Evolutionary conservation across 345 rosid species (phyloP).

Genomic region (Moricandia arvensis): DNA sequence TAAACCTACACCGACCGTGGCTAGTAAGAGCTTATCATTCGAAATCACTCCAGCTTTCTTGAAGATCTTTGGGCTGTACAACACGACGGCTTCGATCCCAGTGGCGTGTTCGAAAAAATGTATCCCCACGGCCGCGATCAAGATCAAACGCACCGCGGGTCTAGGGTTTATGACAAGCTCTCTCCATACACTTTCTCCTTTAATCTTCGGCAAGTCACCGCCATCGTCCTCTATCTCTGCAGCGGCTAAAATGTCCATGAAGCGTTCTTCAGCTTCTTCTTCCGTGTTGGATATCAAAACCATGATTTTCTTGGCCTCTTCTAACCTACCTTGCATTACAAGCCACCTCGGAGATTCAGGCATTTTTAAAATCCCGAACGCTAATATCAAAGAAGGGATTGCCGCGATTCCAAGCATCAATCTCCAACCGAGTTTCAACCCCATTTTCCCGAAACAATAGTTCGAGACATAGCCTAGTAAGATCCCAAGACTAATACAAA

Average conservation of each 20-base stretch:
- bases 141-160: conserved; percentile 61
- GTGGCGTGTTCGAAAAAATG: conserved; percentile 86
- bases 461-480: conserved; percentile 74
- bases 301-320: conserved; percentile 48
- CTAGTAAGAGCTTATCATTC: conserved; percentile 60
- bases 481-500: conserved; percentile 74
- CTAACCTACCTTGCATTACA: conserved; percentile 63
- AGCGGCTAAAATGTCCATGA: conserved; percentile 52
- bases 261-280: conserved; percentile 61
- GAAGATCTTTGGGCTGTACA: conserved; percentile 74
- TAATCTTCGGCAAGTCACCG: not conserved
- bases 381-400: conserved; percentile 48
- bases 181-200: conserved; percentile 67
- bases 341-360: conserved; percentile 90
- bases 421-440: conserved; percentile 74
- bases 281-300: conserved; percentile 40
- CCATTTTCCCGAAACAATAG: conserved; percentile 48
- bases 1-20: conserved; percentile 76
- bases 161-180: conserved; percentile 57
- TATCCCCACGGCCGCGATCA: conserved; percentile 61
- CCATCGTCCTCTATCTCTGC: conserved; percentile 43
- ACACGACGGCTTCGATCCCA: conserved; percentile 66
- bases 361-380: conserved; percentile 51
- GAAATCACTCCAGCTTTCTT: conserved; percentile 52
- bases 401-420: conserved; percentile 85